Base-by-base conservation (phyloP, 1,284 basidiomycete species). In the Sanguinoderma infundibulare region DNA sequence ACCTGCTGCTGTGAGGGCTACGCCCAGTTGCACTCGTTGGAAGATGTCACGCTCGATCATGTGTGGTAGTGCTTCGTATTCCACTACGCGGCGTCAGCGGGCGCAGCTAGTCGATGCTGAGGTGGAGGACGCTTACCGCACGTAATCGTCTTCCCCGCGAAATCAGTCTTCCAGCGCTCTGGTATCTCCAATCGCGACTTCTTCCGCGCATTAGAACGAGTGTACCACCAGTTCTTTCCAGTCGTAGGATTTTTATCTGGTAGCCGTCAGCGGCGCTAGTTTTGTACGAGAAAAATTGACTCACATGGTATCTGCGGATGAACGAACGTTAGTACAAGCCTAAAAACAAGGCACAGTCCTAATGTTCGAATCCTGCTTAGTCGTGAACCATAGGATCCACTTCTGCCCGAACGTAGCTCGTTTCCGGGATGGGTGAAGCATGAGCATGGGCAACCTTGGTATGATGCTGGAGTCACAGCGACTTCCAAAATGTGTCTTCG, bases 11-110 rank as follows among this genome's bases (percentile, higher is more conserved):
- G 87, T 87, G 51, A 92, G 77, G 15, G 83, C 78, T 77, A 91
- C 84, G 39, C 90, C 90, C n/a, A 91, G 73, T 68, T 92, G 90
- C 7, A 92, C 90, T 34, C 90, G 79, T 68, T 91, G 87, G 72
- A 92, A 92, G n/a, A 91, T 87, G 53, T 92, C 90, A 49, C 88
- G 83, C 69, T 91, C 77, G 2, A 68, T 82, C 8, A 77, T 75
- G 9, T 81, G 75, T 2, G 79, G 73, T 2, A 91, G 74, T 22
- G 75, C 69, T 39, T 75, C 69, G 64, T 90, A 87, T 71, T 89
- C 85, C 57, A 89, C 89, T 91, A 59, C 10, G 10, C 6, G 44
- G 10, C 15, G 46, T 53, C 15, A 17, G 26, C 17, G 22, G 17
- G 14, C 3, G 20, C 34, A 52, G 1, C 14, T n/a, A 20, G 50